Conservation (phyloP, 257 asterid genomes). For the Capsicum chinense region DNA sequence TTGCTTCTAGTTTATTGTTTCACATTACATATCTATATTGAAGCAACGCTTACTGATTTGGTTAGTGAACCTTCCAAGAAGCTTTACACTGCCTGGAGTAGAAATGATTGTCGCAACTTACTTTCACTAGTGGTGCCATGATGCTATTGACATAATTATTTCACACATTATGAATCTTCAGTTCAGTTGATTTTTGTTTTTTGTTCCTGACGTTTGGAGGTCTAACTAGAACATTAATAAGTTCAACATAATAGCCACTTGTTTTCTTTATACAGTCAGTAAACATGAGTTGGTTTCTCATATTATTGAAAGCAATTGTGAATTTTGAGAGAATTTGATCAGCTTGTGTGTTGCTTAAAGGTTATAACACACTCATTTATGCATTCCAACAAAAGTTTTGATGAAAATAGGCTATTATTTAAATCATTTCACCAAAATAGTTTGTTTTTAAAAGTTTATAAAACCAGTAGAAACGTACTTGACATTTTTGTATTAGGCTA, state of each 20-base stretch:
- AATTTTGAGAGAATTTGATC: not conserved
- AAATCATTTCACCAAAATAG: no score
- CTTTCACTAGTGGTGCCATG: slow-evolving; percentile 78
- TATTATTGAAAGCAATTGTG: not conserved
- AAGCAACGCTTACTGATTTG: slow-evolving; percentile 90
- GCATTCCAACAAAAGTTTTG: not conserved
- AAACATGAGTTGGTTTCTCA: not conserved
- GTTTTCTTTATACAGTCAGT: not conserved
- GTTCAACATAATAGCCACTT: not conserved
- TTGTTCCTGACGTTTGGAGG: not conserved
- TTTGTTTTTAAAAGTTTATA: no score
- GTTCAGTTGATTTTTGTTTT: not conserved
- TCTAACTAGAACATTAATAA: not conserved
- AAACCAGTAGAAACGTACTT: no score
- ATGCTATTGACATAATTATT: no score
- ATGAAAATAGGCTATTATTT: no score
- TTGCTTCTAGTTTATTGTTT: no score
- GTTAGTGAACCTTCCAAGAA: slow-evolving; percentile 98
- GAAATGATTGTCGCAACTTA: slow-evolving; percentile 96
- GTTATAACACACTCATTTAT: slow-evolving; percentile 28
- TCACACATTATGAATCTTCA: no score
- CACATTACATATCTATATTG: slow-evolving; percentile 46
- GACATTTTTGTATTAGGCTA: no score
- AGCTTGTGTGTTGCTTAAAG: not conserved
- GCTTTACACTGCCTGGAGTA: slow-evolving; percentile 95